Base-by-base conservation (phyloP, 2,329 filamentous ascomycete species). In the Diplodia scrobiculata region DNA sequence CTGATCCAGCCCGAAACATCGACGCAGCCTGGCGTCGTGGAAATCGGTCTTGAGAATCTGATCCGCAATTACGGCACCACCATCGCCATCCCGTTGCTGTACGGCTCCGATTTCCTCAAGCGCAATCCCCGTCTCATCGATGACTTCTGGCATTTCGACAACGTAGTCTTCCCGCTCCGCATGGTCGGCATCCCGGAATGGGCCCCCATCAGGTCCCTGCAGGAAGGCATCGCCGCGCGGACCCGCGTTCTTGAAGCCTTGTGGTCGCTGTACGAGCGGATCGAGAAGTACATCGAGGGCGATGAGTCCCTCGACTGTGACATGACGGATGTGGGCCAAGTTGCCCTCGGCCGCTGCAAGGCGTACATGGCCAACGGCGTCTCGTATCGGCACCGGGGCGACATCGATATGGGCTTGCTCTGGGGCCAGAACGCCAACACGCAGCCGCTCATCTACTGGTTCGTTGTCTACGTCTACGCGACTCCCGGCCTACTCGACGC, bases 381-480 rank as follows among this genome's bases (percentile, higher is more conserved):
- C 53, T 73, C 70, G 45, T 34, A n/a, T 17, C 21, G 27, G 14
- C 73, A 75, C 13, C 69, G 72, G 3, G 73, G 73, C n/a, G 68
- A 76, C 47, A 73, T 74, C 11, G 70, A 77, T 1, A 59, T 70
- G 11, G 82, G 85, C 65, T 71, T 83, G 7, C 72, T 86, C 27
- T 87, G 84, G 84, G 83, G 83, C 10, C 76, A 83, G 71, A 82
- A 84, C 69, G 81, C 81, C 17, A 85, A 86, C 68, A 78, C 81
- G 5, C 68, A 68, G 38, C 68, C 81, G 3, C 73, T 86, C 9
- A 70, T 78, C 17, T 78, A 78, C 64, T 79, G 77, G 78, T 72
- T 79, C 68, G 65, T 77, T 25, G 71, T 73, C 47, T 72, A 73
- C 34, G 74, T 79, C 55, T 77, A 76, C 47, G 32, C 63, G 38